These are phyloP conservation scores for Ilyonectria destructans DNA, from an alignment of 2,329 filamentous ascomycete genomes.

Conservation along the genomic window DNA sequence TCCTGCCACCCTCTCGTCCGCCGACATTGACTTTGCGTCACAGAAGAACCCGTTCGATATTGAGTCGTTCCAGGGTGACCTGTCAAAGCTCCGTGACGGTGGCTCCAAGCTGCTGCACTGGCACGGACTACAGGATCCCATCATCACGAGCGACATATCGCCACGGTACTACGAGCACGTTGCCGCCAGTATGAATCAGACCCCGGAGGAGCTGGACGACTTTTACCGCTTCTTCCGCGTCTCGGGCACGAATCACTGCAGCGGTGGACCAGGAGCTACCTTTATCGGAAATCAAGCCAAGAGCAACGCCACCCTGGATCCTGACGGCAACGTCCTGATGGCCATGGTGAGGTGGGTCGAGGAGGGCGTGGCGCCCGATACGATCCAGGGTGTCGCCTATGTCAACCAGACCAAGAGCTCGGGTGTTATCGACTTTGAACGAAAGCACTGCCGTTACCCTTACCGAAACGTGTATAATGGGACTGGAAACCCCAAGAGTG, in stretches of 20 bases:
- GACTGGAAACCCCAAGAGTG: conserved; percentile 43
- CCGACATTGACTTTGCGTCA: conserved; percentile 44
- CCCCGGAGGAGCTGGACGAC: conserved; percentile 55
- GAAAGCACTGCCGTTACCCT: conserved; percentile 56
- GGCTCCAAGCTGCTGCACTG: conserved; percentile 64
- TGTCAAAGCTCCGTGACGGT: conserved; percentile 56
- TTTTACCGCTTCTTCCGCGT: conserved; percentile 69
- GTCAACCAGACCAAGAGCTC: conserved; percentile 41
- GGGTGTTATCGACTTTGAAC: conserved; percentile 45
- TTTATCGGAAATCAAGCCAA: conserved; percentile 48
- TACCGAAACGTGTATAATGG: conserved; percentile 52
- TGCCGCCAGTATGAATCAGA: conserved; percentile 44
- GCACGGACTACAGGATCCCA: conserved; percentile 56
- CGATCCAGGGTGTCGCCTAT: conserved; percentile 55
- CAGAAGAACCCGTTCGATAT: conserved; percentile 59
- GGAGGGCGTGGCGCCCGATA: conserved; percentile 58
- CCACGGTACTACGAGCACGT: conserved; percentile 46
- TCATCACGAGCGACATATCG: conserved; percentile 44
- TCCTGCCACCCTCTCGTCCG: conserved; percentile 46
- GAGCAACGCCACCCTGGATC: conserved; percentile 45
- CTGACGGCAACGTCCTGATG: conserved; percentile 62
- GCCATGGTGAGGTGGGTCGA: conserved; percentile 67
- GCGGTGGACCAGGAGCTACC: conserved; percentile 61
- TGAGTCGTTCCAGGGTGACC: conserved; percentile 58
- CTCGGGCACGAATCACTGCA: conserved; percentile 68